Evolutionary conservation across 768 basidiomycete genomes (phyloP).

Genomic region (Gautieria morchelliformis): DNA sequence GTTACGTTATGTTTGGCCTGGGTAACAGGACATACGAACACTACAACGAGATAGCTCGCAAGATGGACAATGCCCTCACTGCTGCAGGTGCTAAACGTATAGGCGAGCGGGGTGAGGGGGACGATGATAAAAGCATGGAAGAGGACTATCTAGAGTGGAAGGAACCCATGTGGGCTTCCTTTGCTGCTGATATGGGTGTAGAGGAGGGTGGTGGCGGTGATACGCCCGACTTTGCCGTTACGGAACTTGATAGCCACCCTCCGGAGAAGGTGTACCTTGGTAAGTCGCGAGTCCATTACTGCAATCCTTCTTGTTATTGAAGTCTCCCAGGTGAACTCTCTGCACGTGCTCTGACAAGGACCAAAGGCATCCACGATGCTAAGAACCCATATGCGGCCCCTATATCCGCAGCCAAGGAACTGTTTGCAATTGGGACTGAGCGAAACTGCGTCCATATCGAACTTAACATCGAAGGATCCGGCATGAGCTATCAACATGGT

Average conservation of each 20-base stretch:
- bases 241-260: constrained; percentile 66
- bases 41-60: constrained; percentile 83
- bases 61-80: constrained; percentile 61
- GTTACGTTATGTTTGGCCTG: constrained; percentile 91
- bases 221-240: constrained; percentile 86
- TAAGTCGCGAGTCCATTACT: constrained; percentile 24
- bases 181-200: constrained; percentile 72
- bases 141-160: constrained; percentile 99
- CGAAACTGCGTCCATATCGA: constrained; percentile 95
- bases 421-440: constrained; percentile 64
- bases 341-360: constrained; percentile 83
- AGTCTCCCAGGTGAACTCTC: constrained; percentile 73
- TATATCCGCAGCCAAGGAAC: constrained; percentile 65
- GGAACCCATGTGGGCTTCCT: constrained; percentile 91
- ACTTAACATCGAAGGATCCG: constrained; percentile 87
- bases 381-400: constrained; percentile 96
- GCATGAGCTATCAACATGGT: constrained; percentile 97
- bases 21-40: constrained; percentile 95
- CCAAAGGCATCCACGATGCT: constrained; percentile 93
- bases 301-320: neutral
- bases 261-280: constrained; percentile 90
- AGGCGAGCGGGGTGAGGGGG: constrained; percentile 88
- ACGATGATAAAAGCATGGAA: constrained; percentile 99
- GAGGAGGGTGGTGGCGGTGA: constrained; percentile 97
- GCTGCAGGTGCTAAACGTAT: constrained; percentile 80